Conservation (phyloP, 164 flowering plant species). For the Vitis labrusca region DNA sequence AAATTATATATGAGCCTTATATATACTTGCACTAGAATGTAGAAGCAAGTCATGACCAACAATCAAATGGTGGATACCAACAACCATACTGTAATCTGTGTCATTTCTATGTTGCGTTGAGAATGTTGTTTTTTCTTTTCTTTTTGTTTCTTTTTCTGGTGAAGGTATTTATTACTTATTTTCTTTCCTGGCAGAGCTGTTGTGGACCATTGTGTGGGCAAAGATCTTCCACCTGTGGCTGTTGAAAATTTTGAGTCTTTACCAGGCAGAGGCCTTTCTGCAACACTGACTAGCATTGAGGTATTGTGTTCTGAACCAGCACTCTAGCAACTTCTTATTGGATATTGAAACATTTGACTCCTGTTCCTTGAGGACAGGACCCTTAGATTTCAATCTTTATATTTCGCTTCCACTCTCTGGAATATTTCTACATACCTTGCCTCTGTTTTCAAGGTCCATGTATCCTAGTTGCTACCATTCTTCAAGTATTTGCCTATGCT, state of each 20-base stretch:
- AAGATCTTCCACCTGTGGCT: slow-evolving; percentile 83
- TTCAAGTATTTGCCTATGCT: too few relatives aligned
- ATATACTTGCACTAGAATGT: too few relatives aligned
- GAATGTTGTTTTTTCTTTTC: neutral
- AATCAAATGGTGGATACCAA: too few relatives aligned
- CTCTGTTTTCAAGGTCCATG: neutral
- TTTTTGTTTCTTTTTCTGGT: neutral
- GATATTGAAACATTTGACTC: neutral
- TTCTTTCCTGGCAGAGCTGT: slow-evolving; percentile 76
- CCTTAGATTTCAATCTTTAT: neutral
- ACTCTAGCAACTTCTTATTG: neutral
- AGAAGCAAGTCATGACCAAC: too few relatives aligned
- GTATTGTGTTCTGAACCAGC: slow-evolving; percentile 32
- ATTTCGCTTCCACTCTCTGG: neutral
- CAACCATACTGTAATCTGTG: too few relatives aligned
- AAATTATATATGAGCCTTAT: too few relatives aligned
- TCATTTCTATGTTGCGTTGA: too few relatives aligned
- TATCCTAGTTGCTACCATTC: neutral
- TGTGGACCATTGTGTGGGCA: slow-evolving; percentile 84
- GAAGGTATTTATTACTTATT: neutral
- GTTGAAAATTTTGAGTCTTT: slow-evolving; percentile 83
- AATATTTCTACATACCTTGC: neutral
- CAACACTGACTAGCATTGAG: slow-evolving; percentile 74
- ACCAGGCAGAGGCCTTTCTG: slow-evolving; percentile 93
- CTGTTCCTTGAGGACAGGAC: neutral